These are phyloP conservation scores for Phylloporus sp. DNA, from an alignment of 768 basidiomycete genomes.

Conservation along the genomic window DNA sequence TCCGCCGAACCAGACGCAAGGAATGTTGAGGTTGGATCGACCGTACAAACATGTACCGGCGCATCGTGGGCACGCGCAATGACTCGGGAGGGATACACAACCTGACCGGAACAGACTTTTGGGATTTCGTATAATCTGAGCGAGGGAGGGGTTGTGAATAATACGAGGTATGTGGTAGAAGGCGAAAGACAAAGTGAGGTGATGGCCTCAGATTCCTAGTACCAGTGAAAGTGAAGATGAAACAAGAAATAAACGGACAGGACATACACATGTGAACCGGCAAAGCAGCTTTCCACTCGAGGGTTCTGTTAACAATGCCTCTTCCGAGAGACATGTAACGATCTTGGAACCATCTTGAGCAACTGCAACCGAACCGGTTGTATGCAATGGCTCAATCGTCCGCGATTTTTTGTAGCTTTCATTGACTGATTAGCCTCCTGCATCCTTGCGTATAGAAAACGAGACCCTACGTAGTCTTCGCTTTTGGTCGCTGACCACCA, in stretches of 20 bases:
- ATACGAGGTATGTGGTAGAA: slow-evolving; percentile 66
- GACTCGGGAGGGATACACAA: slow-evolving; percentile 67
- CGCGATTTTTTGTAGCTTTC: slow-evolving; percentile 67
- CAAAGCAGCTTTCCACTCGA: slow-evolving; percentile 70
- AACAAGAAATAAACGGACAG: not conserved
- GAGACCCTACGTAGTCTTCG: slow-evolving; percentile 39
- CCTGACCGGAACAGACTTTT: slow-evolving; percentile 38
- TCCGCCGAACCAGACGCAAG: slow-evolving; percentile 96
- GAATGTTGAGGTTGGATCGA: slow-evolving; percentile 83
- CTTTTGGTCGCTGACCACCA: slow-evolving; percentile 35
- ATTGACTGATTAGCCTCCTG: slow-evolving; percentile 9
- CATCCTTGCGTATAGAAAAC: not conserved
- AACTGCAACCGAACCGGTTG: slow-evolving; percentile 80
- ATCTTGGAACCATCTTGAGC: slow-evolving; percentile 75
- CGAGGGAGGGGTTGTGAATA: slow-evolving; percentile 78
- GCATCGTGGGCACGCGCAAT: slow-evolving; percentile 87
- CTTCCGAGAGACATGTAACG: slow-evolving; percentile 84
- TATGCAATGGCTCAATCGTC: slow-evolving; percentile 78
- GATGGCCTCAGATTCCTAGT: slow-evolving; percentile 79
- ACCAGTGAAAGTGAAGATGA: not conserved
- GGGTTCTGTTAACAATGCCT: slow-evolving; percentile 81
- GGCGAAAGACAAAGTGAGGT: slow-evolving; percentile 81
- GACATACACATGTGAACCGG: slow-evolving; percentile 77
- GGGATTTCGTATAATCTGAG: slow-evolving; percentile 86
- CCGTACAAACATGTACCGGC: slow-evolving; percentile 84